Conservation (phyloP, 108 stramenopile species). For the Mediolabrus comicus region DNA sequence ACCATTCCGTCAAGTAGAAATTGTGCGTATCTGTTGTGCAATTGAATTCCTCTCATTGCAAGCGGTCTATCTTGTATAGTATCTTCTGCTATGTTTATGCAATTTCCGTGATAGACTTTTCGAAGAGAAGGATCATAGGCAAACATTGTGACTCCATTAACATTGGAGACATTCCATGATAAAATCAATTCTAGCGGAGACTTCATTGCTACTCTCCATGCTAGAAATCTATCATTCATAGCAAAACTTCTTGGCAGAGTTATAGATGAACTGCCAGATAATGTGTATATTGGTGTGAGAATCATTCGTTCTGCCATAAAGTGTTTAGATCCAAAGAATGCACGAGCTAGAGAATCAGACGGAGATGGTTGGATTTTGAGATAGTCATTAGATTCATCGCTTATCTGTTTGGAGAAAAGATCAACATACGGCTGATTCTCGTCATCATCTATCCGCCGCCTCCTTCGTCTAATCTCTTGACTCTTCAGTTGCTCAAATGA, state of each 20-base stretch:
- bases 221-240: conserved; percentile 26
- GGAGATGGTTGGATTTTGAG: conserved; percentile 26
- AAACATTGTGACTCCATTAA: conserved; percentile 35
- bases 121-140: conserved; percentile 44
- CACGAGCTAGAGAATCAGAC: conserved; percentile 27
- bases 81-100: conserved; percentile 22
- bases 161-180: conserved; percentile 11
- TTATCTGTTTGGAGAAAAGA: conserved; percentile 39
- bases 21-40: conserved; percentile 38
- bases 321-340: conserved; percentile 44
- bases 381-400: conserved; percentile 20
- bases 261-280: conserved; percentile 12
- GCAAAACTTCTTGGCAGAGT: conserved; percentile 19
- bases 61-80: background rate
- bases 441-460: conserved; percentile 18
- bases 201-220: conserved; percentile 34
- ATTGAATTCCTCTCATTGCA: background rate
- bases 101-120: conserved; percentile 48
- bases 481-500: conserved; percentile 4
- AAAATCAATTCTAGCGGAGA: conserved; percentile 43
- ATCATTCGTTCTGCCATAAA: conserved; percentile 30
- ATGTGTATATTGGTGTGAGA: conserved; percentile 11
- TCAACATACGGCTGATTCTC: conserved; percentile 30
- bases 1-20: conserved; percentile 41
- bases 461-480: conserved; percentile 20